Conservation (phyloP, 2,329 filamentous ascomycete species). For the Kalaharituber pfeilii region DNA sequence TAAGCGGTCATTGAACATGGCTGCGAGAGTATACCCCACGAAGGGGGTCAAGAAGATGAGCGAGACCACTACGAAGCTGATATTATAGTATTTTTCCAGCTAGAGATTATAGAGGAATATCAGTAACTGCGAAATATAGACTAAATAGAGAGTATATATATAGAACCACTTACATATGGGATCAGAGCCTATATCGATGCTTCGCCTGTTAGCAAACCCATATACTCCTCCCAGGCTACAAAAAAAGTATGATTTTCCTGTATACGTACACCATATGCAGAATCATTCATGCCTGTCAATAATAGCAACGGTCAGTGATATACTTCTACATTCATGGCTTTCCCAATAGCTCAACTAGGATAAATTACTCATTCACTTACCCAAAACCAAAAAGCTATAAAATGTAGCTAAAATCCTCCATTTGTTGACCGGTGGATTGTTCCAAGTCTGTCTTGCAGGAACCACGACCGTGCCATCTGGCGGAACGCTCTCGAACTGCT, state of each 20-base stretch:
- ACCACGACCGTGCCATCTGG: background rate
- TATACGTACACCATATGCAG: background rate
- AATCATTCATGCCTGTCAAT: background rate
- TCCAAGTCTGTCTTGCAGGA: background rate
- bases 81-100: background rate
- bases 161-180: background rate
- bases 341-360: no score
- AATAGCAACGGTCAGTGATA: no score
- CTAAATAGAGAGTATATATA: no score
- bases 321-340: no score
- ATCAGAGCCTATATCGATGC: background rate
- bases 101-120: background rate
- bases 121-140: no score
- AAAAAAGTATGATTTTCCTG: no score
- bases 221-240: no score
- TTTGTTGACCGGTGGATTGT: background rate
- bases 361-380: no score
- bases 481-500: no score
- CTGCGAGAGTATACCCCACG: constrained; percentile 45
- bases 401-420: background rate
- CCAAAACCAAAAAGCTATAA: background rate
- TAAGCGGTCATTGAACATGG: constrained; percentile 45
- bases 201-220: no score
- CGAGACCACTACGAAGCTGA: background rate
- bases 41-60: constrained; percentile 26